Base-by-base conservation (phyloP, 1,284 basidiomycete genomes). In the Rhodotorula glutinis region DNA sequence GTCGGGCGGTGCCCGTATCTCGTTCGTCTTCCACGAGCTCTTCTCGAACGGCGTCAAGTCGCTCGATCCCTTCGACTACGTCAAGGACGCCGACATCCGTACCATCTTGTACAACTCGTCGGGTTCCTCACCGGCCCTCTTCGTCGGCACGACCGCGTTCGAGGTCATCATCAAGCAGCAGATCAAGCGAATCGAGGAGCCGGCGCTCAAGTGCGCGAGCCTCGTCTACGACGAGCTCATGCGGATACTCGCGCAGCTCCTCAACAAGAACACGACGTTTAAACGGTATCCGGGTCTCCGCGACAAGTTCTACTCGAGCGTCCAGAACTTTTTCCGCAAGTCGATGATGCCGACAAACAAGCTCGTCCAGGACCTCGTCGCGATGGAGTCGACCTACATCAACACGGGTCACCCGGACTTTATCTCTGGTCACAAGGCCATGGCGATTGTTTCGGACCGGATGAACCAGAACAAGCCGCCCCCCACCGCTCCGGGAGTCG, bases 401-500 rank as follows among this genome's bases (percentile, higher is more conserved):
- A 98, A 98, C 82, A 97, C 94, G n/a, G 97, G 93, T 3, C 95
- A 98, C 79, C 95, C 95, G 3, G 95, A 98, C 81, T 98, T 98
- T 82, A 85, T 98, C 78, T 91, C 87, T 71, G 96, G 95, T 46
- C 95, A 98, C 82, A 92, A 89, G 85, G 95, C 96, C 8, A 93
- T 97, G 87, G 82, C 89, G 7, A 86, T 97, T 66, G 90, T 98
- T 40, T 87, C 83, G 60, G 78, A 97, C 17, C 87, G 90, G 9
- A 79, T 97, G 76, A 90, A 86, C 76, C 88, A 88, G 49, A 85
- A 82, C 79, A 92, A 91, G 78, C 72, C 72, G 23, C 82, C 49
- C 85, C 19, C 56, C 7, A n/a, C 33, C 16, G 80, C 82, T 29
- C 76, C 82, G 29, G 44, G 79, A 76, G 75, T 82, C 43, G 91